Evolutionary conservation across 768 basidiomycete species (phyloP), one percentile per base, ranked within the genome.

Genomic region (Suillus clintonianus): DNA sequence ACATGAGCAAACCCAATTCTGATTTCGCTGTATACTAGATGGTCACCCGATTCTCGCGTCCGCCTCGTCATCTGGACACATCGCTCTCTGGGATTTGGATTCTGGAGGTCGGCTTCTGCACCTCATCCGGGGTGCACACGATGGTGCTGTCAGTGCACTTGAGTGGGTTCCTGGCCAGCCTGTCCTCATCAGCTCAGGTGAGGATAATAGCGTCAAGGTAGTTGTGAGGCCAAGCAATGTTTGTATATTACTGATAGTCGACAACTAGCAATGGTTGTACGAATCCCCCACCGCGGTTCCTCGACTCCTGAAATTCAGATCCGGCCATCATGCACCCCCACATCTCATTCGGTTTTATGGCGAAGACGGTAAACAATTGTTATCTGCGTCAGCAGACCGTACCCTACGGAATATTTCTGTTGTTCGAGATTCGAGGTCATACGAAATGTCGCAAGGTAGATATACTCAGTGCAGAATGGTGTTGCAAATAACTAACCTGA

Each of bases 141-240:
- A 97, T 64, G 89, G 91, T 19, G 84, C 89, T 2, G 85, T 99
- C 30, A 89, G 87, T 50, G 85, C 91, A 2, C 74, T 97, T 6
- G 89, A 97, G 72, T 99, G 96, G 95, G 85, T 98, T 8, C 88
- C 94, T 4, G 92, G 95, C 4, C 97, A 99, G 72, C 94, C 95
- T 9, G 77, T 99, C 14, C 79, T 99, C 54, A 83, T 99, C 64
- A 95, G 89, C 39, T 93, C 92, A 3, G 92, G 95, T 24, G 92
- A 91, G 66, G 97, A 99, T 72, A 99, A 99, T 74, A 92, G 94
- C 69, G 85, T 99, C 64, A 98, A 98, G 84, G 96, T 95, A 63
- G 39, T 60, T 74, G 72, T 48, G 41, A 42, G 47, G 7, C 59
- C 30, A 19, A 39, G 43, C 47, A 7, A 43, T 60, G 13, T 36